Evolutionary conservation across 805 yeast species (phyloP).

Genomic region (Wickerhamiella dianesei): DNA sequence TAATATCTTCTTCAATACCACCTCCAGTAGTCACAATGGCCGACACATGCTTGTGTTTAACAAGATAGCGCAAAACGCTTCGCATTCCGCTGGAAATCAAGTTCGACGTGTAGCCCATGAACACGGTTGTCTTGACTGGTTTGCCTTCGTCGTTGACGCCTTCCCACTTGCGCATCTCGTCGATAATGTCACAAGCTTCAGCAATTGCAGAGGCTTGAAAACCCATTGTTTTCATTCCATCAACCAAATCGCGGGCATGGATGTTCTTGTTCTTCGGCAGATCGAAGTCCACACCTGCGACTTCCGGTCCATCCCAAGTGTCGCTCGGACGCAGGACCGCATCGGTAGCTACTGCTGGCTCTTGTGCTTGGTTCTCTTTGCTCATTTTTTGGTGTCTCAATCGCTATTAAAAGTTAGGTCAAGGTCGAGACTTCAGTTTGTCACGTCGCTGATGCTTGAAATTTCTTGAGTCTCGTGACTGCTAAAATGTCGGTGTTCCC

Average conservation of each 20-base stretch:
- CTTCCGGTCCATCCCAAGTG: conserved; percentile 63
- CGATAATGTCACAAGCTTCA: conserved; percentile 81
- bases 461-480: background rate
- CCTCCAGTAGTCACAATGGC: conserved; percentile 97
- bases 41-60: conserved; percentile 85
- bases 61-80: conserved; percentile 77
- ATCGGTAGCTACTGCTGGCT: conserved; percentile 68
- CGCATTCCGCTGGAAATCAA: conserved; percentile 89
- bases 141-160: conserved; percentile 54
- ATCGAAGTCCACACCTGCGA: conserved; percentile 82
- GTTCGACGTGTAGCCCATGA: conserved; percentile 93
- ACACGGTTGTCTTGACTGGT: conserved; percentile 71
- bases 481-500: too few relatives aligned
- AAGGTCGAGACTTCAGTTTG: background rate
- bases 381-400: background rate
- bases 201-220: conserved; percentile 86
- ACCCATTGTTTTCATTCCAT: conserved; percentile 88
- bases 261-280: conserved; percentile 61
- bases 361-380: background rate
- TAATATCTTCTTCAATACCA: conserved; percentile 94
- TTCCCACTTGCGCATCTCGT: conserved; percentile 87
- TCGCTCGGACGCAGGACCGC: conserved; percentile 82
- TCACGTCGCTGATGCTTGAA: background rate
- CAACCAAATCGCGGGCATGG: conserved; percentile 64
- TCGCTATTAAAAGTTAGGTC: background rate